Evolutionary conservation across 2,329 filamentous ascomycete species (phyloP).

Genomic region (Talaromyces marneffei): DNA sequence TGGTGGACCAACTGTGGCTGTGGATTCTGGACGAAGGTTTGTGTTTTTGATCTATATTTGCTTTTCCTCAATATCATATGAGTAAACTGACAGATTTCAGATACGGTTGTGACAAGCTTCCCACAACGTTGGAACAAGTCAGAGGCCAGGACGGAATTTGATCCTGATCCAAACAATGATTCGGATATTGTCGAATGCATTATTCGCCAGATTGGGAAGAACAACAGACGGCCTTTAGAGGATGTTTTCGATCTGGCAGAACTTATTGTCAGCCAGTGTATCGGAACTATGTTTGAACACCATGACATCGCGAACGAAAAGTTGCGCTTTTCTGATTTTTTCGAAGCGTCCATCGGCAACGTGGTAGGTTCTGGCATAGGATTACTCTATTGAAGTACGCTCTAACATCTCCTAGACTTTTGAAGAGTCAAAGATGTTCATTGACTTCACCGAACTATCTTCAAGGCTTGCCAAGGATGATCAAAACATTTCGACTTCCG

Average conservation of each 20-base stretch:
- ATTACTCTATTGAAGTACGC: not conserved
- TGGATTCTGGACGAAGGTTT: not conserved
- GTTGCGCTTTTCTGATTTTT: not conserved
- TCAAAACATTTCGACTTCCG: not conserved
- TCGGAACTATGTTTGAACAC: not conserved
- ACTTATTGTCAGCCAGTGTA: not conserved
- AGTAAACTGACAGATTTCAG: not conserved
- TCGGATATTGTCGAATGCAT: slow-evolving; percentile 9
- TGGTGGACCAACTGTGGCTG: not conserved
- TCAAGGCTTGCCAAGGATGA: not conserved
- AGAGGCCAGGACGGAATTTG: not conserved
- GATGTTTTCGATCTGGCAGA: not conserved
- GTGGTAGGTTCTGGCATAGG: not conserved
- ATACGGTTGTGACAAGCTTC: not conserved
- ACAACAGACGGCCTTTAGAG: not conserved
- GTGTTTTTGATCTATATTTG: not conserved
- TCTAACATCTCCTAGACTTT: not conserved
- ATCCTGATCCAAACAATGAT: slow-evolving; percentile 7
- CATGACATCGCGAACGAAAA: not conserved
- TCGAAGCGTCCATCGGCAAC: not conserved
- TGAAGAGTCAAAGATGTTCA: not conserved
- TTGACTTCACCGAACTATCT: not conserved
- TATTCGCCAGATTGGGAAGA: slow-evolving; percentile 6
- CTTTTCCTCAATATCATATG: not conserved
- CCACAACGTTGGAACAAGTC: not conserved